Base-by-base conservation (phyloP, 2,329 filamentous ascomycete species). In the Microascus cirrosus region DNA sequence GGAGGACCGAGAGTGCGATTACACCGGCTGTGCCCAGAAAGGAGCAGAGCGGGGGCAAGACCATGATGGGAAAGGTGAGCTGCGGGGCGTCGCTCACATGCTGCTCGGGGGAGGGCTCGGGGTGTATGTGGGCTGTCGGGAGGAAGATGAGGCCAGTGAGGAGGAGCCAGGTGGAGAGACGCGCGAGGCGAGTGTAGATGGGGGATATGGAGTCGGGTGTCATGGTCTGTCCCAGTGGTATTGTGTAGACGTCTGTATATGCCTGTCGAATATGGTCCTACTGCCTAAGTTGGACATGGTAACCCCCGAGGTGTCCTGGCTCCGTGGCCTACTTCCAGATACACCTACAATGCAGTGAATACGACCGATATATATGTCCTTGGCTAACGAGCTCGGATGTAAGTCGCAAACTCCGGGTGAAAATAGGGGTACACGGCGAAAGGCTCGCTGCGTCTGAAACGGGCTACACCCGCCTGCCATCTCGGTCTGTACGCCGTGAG, bases 161-260 rank as follows among this genome's bases (percentile, higher is more conserved):
- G 28, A 57, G 45, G 45, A 57, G 55, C 55, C 55, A 53, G 55
- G 48, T 39, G 3, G 39, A 53, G 55, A 35, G 39, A 34, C 55
- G 55, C 32, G 55, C 45, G 32, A 57, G 48, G 34, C 55, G 55
- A 13, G 22, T 42, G 48, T 57, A 20, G 32, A 53, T 32, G 8
- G 34, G 55, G 20, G 55, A 34, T 2, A 28, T 39, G 28, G 32
- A 48, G 4, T 28, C 20, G n/a, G 45, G 1, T 13, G 42, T n/a
- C 39, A 52, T 57, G 50, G 20, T 57, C 24, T 15, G 45, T 2
- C 18, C 6, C n/a, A 18, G 39, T 48, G 22, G 5, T 20, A 24
- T 50, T 6, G 6, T 45, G 39, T 50, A 50, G 45, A 50, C 18
- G 20, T 50, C 13, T 12, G 36, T 45, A n/a, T 45, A 15, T 45